These are phyloP conservation scores for Gynandropsis gynandra DNA, from an alignment of 345 rosid species.

Conservation along the genomic window DNA sequence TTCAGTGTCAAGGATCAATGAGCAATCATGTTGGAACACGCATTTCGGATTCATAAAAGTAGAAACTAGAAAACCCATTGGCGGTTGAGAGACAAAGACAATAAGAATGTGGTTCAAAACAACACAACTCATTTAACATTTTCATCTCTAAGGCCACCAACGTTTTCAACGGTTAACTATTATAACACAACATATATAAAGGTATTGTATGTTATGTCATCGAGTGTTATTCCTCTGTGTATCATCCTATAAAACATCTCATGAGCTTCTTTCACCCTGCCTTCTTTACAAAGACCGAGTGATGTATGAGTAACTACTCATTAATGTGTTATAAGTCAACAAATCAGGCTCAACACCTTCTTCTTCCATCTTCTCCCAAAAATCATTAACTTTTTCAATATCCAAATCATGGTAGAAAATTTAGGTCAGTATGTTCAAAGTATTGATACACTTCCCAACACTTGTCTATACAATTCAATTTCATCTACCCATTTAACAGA, in stretches of 20 bases:
- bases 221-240: slow-evolving; percentile 57
- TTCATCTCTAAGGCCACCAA: too few species aligned
- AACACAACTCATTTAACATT: too few species aligned
- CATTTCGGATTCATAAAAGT: too few species aligned
- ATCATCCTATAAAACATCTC: slow-evolving; percentile 70
- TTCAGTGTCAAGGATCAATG: too few species aligned
- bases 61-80: too few species aligned
- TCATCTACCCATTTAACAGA: slow-evolving; percentile 66
- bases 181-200: slow-evolving; percentile 62
- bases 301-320: slow-evolving; percentile 68
- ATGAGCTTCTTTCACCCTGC: slow-evolving; percentile 70
- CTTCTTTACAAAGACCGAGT: slow-evolving; percentile 78
- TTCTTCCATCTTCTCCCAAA: slow-evolving; percentile 90
- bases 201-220: slow-evolving; percentile 59
- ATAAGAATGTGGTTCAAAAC: too few species aligned
- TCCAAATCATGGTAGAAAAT: slow-evolving; percentile 49
- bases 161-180: too few species aligned
- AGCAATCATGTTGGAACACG: too few species aligned
- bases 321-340: slow-evolving; percentile 78
- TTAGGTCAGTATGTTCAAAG: slow-evolving; percentile 73
- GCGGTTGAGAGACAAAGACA: too few species aligned
- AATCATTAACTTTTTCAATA: slow-evolving; percentile 47
- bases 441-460: slow-evolving; percentile 78
- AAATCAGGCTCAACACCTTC: slow-evolving; percentile 89
- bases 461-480: slow-evolving; percentile 34